Base-by-base conservation (phyloP, 345 rosid species). In the Eutrema japonicum region DNA sequence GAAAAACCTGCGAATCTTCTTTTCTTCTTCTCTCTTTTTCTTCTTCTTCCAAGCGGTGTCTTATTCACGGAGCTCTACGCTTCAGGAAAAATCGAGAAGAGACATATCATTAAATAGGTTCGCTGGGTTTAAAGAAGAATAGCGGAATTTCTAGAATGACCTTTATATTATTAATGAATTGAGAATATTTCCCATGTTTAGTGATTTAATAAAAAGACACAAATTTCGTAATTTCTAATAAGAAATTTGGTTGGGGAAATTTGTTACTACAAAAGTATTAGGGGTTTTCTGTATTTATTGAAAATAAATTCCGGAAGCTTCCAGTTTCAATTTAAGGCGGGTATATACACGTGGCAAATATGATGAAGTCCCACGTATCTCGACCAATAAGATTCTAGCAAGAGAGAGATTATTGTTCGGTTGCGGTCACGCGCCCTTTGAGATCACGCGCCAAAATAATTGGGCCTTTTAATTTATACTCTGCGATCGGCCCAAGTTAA, bases 321-420 rank as follows among this genome's bases (percentile, higher is more conserved):
- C 86, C 60, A 46, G 81, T 35, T 35, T 52, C 62, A 76, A 69
- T 46, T 70, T 11, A n/a, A 10, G 59, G 73, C 76, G 73, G 73
- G 78, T 64, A 10, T 0, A 38, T 61, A 50, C 73, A 91, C 93
- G 91, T 88, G 97, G 89, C 86, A 38, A 37, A n/a, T 26, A 4
- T 37, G n/a, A 46, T 38, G 29, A 9, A 6, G 4, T 43, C 63
- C 85, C 92, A 89, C 92, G 96, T 79, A 1, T 52, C 27, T 55
- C 35, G 61, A 74, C 97, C 96, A 92, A 89, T 89, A 63, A 77
- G 86, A 89, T 71, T 87, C 78, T 36, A 73, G 77, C 50, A 64
- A 52, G 53, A 9, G 53, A 41, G 6, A 27, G 43, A 26, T 56
- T 22, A 13, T 42, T 27, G 29, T 68, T 32, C 10, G 35, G 10